Percentiles rank a stretch among this genome's conserved stretches.
These are phyloP conservation scores for Hanseniaspora lachancei DNA, from an alignment of 805 yeast genomes.

Conservation along the genomic window DNA sequence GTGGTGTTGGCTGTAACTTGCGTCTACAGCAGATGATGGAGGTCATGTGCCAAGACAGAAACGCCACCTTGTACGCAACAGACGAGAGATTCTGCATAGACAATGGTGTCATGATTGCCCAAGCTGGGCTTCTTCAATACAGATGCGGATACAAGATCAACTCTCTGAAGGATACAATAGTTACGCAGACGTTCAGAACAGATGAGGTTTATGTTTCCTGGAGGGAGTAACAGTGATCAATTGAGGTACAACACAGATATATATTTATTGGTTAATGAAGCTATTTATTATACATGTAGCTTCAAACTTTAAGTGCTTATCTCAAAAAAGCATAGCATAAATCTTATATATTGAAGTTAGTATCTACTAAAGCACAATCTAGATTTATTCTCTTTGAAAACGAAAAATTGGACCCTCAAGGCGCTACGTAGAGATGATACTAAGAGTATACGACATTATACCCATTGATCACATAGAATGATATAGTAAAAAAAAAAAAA, in stretches of 20 bases:
- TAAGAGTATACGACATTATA: too few species aligned
- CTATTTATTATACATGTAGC: too few species aligned
- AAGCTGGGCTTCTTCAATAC: constrained; percentile 80
- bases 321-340: not conserved
- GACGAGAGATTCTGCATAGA: constrained; percentile 96
- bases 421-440: too few species aligned
- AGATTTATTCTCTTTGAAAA: too few species aligned
- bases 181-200: constrained; percentile 87
- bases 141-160: constrained; percentile 59
- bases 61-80: constrained; percentile 81
- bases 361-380: too few species aligned
- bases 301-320: not conserved
- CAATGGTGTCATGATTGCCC: constrained; percentile 98
- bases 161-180: constrained; percentile 55
- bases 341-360: too few species aligned
- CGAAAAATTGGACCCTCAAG: too few species aligned
- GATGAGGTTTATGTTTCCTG: constrained; percentile 85
- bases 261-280: too few species aligned
- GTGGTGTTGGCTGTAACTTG: constrained; percentile 96
- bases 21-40: constrained; percentile 93
- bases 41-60: constrained; percentile 76
- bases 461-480: too few species aligned
- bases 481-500: too few species aligned
- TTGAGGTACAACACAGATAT: too few species aligned
- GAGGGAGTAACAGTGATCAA: constrained; percentile 43